phyloP scores from a whole-genome alignment of 208 protist species.

The Ichthyophonus hoferi region DNA sequence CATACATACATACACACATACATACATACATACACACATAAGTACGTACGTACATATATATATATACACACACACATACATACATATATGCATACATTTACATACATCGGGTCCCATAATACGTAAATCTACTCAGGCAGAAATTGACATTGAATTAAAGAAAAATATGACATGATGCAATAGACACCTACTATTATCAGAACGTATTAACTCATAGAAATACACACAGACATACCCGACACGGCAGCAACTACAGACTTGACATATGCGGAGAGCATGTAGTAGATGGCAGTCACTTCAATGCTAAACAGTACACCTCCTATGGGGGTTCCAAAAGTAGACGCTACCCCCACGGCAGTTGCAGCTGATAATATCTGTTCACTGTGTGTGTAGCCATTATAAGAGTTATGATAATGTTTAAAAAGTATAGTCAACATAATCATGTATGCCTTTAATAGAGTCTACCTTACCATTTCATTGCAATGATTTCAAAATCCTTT shows the following conservation, averaged over 20 bases:
- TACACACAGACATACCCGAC: background rate
- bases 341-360: constrained; percentile 57
- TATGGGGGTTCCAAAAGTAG: constrained; percentile 68
- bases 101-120: too few relatives aligned
- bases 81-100: background rate
- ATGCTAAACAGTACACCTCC: constrained; percentile 70
- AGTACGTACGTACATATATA: background rate
- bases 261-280: constrained; percentile 14
- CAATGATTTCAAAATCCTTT: too few relatives aligned
- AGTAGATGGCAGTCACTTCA: constrained; percentile 57
- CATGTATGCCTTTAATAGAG: too few relatives aligned
- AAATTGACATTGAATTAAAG: too few relatives aligned
- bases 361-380: constrained; percentile 18
- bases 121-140: too few relatives aligned
- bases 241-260: background rate
- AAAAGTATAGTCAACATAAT: too few relatives aligned
- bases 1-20: background rate
- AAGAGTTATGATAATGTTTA: background rate
- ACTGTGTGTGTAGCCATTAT: background rate
- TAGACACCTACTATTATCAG: too few relatives aligned
- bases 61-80: background rate
- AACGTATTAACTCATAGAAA: background rate
- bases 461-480: too few relatives aligned
- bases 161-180: too few relatives aligned
- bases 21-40: constrained; percentile 1